phyloP scores from a whole-genome alignment of 2,329 filamentous ascomycete genomes.

The Plectosphaerella plurivora region DNA sequence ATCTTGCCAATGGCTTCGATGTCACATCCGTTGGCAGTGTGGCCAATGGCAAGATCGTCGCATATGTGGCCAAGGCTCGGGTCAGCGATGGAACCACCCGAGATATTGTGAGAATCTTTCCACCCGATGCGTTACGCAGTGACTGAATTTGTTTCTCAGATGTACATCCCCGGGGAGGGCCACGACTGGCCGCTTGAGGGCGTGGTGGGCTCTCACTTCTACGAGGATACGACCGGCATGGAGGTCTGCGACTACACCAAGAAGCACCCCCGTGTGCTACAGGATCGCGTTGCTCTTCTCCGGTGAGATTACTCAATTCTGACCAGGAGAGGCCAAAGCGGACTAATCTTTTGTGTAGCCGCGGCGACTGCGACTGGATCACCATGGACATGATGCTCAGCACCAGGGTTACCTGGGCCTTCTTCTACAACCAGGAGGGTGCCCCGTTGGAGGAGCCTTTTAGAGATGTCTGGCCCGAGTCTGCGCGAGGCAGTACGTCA shows the following conservation, averaged over 20 bases:
- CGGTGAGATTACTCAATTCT: no score
- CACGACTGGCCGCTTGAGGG: background rate
- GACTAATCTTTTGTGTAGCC: no score
- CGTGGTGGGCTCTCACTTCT: background rate
- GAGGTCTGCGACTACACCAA: background rate
- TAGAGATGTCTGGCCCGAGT: constrained; percentile 1
- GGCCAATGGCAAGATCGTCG: background rate
- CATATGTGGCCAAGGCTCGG: background rate
- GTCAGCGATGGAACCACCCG: constrained; percentile 3
- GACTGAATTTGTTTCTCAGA: background rate
- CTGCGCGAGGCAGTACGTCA: constrained; percentile 1
- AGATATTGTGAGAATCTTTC: constrained; percentile 1
- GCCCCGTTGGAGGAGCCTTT: constrained; percentile 4
- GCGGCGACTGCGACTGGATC: background rate
- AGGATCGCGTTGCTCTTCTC: background rate
- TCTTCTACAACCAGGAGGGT: constrained; percentile 4
- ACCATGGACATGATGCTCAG: constrained; percentile 1
- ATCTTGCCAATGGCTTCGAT: constrained; percentile 2
- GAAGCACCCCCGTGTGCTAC: background rate
- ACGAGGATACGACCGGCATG: background rate
- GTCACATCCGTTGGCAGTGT: constrained; percentile 4
- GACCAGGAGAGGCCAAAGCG: no score
- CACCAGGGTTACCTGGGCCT: constrained; percentile 7
- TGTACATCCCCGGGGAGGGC: background rate
- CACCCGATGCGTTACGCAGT: background rate